phyloP scores from a whole-genome alignment of 352 stramenopile genomes.

The Thalassiosira hispida region DNA sequence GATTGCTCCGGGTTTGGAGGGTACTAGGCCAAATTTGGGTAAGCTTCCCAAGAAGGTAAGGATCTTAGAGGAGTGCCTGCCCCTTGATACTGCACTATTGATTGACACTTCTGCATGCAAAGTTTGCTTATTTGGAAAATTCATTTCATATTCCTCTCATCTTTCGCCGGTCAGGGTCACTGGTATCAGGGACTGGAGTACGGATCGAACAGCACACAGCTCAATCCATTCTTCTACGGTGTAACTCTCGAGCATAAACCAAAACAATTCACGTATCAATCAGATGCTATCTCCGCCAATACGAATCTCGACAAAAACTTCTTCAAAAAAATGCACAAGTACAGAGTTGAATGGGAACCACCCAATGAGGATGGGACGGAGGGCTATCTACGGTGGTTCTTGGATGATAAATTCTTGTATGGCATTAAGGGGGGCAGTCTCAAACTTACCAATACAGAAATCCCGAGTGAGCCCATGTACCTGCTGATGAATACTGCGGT shows the following conservation, averaged over 20 bases:
- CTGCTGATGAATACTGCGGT: slow-evolving; percentile 97
- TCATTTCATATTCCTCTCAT: background rate
- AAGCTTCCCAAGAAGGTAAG: slow-evolving; percentile 63
- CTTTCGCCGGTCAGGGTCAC: slow-evolving; percentile 67
- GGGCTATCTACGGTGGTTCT: slow-evolving; percentile 82
- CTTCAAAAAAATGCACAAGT: slow-evolving; percentile 87
- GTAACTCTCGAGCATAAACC: slow-evolving; percentile 83
- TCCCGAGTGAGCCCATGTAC: slow-evolving; percentile 96
- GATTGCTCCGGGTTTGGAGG: slow-evolving; percentile 67
- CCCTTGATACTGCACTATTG: background rate
- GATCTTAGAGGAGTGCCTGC: background rate
- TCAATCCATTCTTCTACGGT: slow-evolving; percentile 96
- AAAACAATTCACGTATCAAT: slow-evolving; percentile 79
- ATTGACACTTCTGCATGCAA: background rate
- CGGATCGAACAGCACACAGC: slow-evolving; percentile 86
- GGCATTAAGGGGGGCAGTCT: slow-evolving; percentile 90
- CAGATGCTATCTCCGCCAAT: slow-evolving; percentile 83
- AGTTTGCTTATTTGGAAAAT: background rate
- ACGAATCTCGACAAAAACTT: slow-evolving; percentile 63
- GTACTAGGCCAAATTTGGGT: slow-evolving; percentile 62
- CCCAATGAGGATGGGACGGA: slow-evolving; percentile 61
- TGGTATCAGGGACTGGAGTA: slow-evolving; percentile 90
- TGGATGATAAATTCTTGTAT: slow-evolving; percentile 93
- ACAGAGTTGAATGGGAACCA: slow-evolving; percentile 95
- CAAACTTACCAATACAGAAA: slow-evolving; percentile 85